Base-by-base conservation (phyloP, 208 protist species). In the Trypanosoma scelopori region DNA sequence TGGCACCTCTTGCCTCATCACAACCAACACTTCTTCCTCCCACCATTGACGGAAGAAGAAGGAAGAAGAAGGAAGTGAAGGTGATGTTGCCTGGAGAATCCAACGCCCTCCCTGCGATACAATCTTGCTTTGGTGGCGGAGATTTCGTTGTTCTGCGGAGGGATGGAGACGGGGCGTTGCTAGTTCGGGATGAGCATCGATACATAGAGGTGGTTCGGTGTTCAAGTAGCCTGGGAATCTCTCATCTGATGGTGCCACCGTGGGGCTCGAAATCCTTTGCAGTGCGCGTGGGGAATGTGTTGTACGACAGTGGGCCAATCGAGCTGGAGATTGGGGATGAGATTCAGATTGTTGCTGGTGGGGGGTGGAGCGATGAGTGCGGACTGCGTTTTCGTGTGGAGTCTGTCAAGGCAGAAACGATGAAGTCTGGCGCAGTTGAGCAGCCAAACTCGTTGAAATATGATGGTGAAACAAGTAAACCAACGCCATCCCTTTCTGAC, bases 181-280 rank as follows among this genome's bases (percentile, higher is more conserved):
- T 80, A 37, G 68, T 80, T 28, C 60, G 56, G 25, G 74, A 80
- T 61, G 62, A 23, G 20, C 62, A 46, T 18, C 20, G 70, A 46
- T 28, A 11, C 30, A 15, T 53, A 47, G 1, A 59, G 27, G 53
- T 71, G 28, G 47, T 41, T 25, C 45, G 73, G n/a, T 28, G 50
- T 43, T 63, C 25, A 37, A n/a, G 30, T 16, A 51, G 45, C 27
- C 0, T 18, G 13, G 43, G 30, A 23, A 3, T 43, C 18, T 62
- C 50, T 7, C 20, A 32, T 45, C 37, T 71, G 45, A 39, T 71
- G 20, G 11, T 76, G 41, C 22, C 50, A n/a, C 11, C 46, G 22
- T 79, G 74, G 67, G n/a, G 57, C 12, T 45, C 50, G 25, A 15
- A 52, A 13, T 22, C 18, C 20, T 65, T 76, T 52, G 27, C 39